These are phyloP conservation scores for Candida mattraensis DNA, from an alignment of 805 yeast genomes.

Conservation along the genomic window DNA sequence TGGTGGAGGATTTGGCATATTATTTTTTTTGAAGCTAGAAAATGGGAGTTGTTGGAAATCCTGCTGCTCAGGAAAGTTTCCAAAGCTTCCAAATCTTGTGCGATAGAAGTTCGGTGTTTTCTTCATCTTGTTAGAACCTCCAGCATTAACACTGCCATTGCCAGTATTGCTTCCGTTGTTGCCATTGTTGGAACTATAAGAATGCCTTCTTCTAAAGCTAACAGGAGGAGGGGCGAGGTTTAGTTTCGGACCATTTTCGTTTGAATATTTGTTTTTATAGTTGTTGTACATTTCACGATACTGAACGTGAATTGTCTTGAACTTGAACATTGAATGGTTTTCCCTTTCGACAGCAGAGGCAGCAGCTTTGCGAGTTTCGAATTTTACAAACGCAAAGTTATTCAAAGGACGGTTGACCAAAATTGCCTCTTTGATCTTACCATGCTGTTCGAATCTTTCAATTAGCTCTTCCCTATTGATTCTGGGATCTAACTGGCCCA, in stretches of 20 bases:
- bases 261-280: constrained; percentile 31
- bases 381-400: constrained; percentile 74
- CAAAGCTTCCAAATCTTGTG: constrained; percentile 18
- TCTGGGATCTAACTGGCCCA: constrained; percentile 64
- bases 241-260: constrained; percentile 28
- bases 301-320: constrained; percentile 81
- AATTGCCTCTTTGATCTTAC: constrained; percentile 56
- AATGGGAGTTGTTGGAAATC: constrained; percentile 14
- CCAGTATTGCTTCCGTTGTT: constrained; percentile 1
- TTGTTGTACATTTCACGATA: constrained; percentile 60
- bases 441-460: constrained; percentile 66
- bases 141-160: not conserved
- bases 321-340: constrained; percentile 73
- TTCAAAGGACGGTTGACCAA: constrained; percentile 52
- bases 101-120: constrained; percentile 19
- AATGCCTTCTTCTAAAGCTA: constrained; percentile 49
- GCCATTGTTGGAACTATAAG: constrained; percentile 16
- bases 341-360: constrained; percentile 85
- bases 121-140: constrained; percentile 10
- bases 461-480: constrained; percentile 55
- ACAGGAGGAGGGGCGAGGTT: constrained; percentile 81
- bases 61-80: constrained; percentile 17
- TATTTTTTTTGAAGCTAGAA: constrained; percentile 8
- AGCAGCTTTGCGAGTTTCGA: constrained; percentile 64
- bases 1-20: constrained; percentile 14